phyloP scores from a whole-genome alignment of 2,329 filamentous ascomycete species.

The Blastomyces silverae region DNA sequence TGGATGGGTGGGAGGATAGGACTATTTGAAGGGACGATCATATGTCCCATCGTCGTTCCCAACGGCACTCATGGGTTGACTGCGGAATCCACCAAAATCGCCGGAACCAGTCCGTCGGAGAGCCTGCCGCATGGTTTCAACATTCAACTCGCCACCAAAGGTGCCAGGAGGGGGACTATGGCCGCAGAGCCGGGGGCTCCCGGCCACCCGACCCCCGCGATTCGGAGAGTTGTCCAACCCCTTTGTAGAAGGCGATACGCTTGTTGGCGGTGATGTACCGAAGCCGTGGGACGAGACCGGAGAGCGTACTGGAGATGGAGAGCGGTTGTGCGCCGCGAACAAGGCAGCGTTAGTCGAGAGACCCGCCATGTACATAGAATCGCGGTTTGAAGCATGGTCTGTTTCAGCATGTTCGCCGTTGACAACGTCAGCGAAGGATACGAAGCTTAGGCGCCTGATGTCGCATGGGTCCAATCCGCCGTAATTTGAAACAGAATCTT shows the following conservation, averaged over 20 bases:
- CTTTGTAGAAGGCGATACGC: constrained; percentile 67
- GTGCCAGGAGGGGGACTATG: constrained; percentile 47
- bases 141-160: constrained; percentile 63
- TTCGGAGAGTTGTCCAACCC: constrained; percentile 64
- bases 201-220: constrained; percentile 47
- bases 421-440: constrained; percentile 93
- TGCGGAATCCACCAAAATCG: constrained; percentile 54
- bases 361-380: constrained; percentile 56
- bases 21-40: constrained; percentile 28
- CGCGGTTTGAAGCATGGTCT: constrained; percentile 50
- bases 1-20: neutral
- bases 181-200: constrained; percentile 52
- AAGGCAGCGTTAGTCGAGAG: constrained; percentile 19
- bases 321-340: constrained; percentile 45
- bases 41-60: constrained; percentile 30
- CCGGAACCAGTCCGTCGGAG: constrained; percentile 76
- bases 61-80: constrained; percentile 30
- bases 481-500: constrained; percentile 67
- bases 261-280: constrained; percentile 66
- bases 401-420: constrained; percentile 56
- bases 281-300: constrained; percentile 59
- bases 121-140: constrained; percentile 92
- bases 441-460: constrained; percentile 80
- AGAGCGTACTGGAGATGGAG: constrained; percentile 17
- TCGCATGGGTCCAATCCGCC: constrained; percentile 70